These are phyloP conservation scores for Cladosporium sp. DNA, from an alignment of 2,329 filamentous ascomycete species.

Conservation along the genomic window DNA sequence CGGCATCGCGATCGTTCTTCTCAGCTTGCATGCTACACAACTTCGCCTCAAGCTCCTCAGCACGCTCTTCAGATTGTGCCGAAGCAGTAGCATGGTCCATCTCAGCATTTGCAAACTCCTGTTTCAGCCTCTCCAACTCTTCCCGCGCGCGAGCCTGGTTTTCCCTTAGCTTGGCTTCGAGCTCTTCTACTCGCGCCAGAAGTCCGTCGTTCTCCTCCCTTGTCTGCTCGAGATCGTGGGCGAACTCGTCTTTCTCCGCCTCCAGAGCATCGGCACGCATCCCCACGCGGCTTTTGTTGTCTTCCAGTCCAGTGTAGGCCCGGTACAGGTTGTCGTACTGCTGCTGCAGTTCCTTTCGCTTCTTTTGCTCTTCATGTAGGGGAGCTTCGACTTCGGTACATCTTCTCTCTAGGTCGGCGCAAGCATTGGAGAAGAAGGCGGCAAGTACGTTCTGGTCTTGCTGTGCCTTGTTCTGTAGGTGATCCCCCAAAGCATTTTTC, in stretches of 20 bases:
- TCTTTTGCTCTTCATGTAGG: slow-evolving; percentile 47
- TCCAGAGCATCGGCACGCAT: slow-evolving; percentile 42
- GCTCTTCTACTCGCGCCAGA: slow-evolving; percentile 43
- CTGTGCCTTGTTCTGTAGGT: slow-evolving; percentile 45
- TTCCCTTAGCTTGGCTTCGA: slow-evolving; percentile 37
- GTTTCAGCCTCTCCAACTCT: slow-evolving; percentile 40
- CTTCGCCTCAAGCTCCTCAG: slow-evolving; percentile 8
- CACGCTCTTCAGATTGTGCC: slow-evolving; percentile 32
- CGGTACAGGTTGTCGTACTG: slow-evolving; percentile 39
- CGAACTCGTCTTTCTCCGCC: slow-evolving; percentile 41
- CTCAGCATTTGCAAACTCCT: slow-evolving; percentile 47
- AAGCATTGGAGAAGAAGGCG: slow-evolving; percentile 53
- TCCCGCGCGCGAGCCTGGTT: slow-evolving; percentile 37
- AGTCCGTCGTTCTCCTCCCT: slow-evolving; percentile 44
- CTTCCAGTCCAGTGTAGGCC: slow-evolving; percentile 41
- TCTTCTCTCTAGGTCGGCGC: slow-evolving; percentile 57
- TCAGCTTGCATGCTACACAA: slow-evolving; percentile 1
- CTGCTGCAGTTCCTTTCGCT: slow-evolving; percentile 36
- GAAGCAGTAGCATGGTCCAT: slow-evolving; percentile 44
- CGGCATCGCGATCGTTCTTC: slow-evolving; percentile 1
- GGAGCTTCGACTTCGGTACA: slow-evolving; percentile 58
- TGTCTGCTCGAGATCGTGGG: slow-evolving; percentile 40
- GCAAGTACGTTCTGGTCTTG: slow-evolving; percentile 50
- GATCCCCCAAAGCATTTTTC: slow-evolving; percentile 47
- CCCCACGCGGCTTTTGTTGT: slow-evolving; percentile 38